phyloP scores from a whole-genome alignment of 495 filamentous ascomycete species.

The Penicillium salamii region DNA sequence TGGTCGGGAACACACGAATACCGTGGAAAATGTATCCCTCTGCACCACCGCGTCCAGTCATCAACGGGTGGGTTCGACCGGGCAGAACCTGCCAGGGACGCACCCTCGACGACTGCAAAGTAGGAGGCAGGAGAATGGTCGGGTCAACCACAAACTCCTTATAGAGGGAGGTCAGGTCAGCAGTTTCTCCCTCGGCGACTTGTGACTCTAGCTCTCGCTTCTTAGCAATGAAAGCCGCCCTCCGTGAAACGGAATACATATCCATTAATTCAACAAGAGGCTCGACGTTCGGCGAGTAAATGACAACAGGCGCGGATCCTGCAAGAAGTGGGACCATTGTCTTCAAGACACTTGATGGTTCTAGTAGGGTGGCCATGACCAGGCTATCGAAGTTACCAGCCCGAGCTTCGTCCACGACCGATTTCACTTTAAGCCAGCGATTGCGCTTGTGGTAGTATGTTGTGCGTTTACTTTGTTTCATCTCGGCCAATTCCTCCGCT shows the following conservation, averaged over 20 bases:
- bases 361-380: constrained; percentile 75
- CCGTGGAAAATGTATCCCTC: constrained; percentile 90
- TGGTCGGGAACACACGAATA: constrained; percentile 72
- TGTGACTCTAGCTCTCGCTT: constrained; percentile 34
- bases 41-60: constrained; percentile 82
- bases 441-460: constrained; percentile 82
- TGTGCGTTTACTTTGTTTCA: constrained; percentile 75
- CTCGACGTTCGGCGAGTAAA: constrained; percentile 79
- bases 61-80: constrained; percentile 86
- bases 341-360: constrained; percentile 69
- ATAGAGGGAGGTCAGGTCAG: constrained; percentile 48
- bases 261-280: constrained; percentile 72
- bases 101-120: constrained; percentile 71
- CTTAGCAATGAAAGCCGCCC: constrained; percentile 64
- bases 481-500: constrained; percentile 52
- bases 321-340: constrained; percentile 72
- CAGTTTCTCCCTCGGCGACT: constrained; percentile 4
- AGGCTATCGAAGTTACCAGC: constrained; percentile 79
- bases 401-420: constrained; percentile 68
- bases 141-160: constrained; percentile 82
- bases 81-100: constrained; percentile 88
- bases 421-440: constrained; percentile 66
- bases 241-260: constrained; percentile 70
- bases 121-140: constrained; percentile 72
- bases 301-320: constrained; percentile 79